Base-by-base conservation (phyloP, 2,329 filamentous ascomycete species). In the Xylogone sp. region DNA sequence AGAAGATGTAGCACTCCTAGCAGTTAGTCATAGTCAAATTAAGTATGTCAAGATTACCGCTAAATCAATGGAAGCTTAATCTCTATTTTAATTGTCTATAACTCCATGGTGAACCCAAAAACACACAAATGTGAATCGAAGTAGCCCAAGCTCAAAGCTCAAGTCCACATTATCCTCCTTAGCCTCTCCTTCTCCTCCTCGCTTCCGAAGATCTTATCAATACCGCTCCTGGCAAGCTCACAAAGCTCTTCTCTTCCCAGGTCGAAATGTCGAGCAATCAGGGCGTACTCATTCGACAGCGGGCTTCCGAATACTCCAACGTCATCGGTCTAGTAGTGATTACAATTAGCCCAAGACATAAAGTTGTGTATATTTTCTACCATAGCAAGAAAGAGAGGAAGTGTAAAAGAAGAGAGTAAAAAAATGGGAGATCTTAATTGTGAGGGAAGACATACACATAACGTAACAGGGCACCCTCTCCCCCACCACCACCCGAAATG, bases 261-360 rank as follows among this genome's bases (percentile, higher is more conserved):
- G 0, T 69, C 65, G 61, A 94, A 94, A 63, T 92, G 83, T 57
- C 84, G 68, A 1, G 86, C 83, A 3, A 87, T 86, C 2, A 94
- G 78, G 7, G 75, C 71, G 67, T 92, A 93, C 66, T 95, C 90
- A 58, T 90, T 84, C 1, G 87, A 91, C 3, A 92, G 69, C 0
- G 81, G 76, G 62, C 87, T 92, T 46, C 84, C 85, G 61, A 94
- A 94, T 20, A 94, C 82, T 2, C 88, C 90, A 9, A 93, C 86
- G 61, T 94, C 88, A 64, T 94, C 90, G 1, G 89, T 94, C 87
- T 91, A 54, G 3, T 42, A 21, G 13, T 13, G 27, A 29, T 6
- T 42, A 21, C 45, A 6, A 18, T 18, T 46, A 46, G 21, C 13
- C 24, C 24, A 27, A 27, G 24, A n/a, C n/a, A n/a, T n/a, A n/a